Evolutionary conservation across 495 filamentous ascomycete genomes (phyloP).

Genomic region (Lichenothelia convexa): DNA sequence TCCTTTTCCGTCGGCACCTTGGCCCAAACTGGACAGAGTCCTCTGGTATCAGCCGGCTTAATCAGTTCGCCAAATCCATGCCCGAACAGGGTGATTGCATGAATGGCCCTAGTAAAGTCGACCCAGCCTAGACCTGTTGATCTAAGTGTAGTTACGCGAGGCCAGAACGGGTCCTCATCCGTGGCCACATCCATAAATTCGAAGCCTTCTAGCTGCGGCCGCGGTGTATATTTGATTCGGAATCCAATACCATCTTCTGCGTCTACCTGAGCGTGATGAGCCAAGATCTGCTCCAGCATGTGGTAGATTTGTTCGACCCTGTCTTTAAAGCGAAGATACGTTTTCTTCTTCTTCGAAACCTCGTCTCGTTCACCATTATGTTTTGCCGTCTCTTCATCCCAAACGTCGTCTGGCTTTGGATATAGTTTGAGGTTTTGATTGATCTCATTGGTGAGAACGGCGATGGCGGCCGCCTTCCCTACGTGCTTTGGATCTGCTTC

Average conservation of each 20-base stretch:
- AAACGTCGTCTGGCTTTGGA: not conserved
- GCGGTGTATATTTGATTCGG: not conserved
- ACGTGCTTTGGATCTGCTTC: not conserved
- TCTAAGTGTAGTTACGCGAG: slow-evolving; percentile 13
- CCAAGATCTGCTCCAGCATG: not conserved
- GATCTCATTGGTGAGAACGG: not conserved
- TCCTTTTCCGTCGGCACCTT: slow-evolving; percentile 11
- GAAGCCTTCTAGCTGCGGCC: slow-evolving; percentile 18
- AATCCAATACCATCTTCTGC: not conserved
- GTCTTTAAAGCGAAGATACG: slow-evolving; percentile 8
- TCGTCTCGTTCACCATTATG: slow-evolving; percentile 1
- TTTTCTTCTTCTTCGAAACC: slow-evolving; percentile 5
- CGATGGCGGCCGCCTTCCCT: not conserved
- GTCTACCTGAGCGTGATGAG: not conserved
- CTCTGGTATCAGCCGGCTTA: slow-evolving; percentile 2
- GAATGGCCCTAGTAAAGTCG: slow-evolving; percentile 17
- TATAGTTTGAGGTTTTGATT: not conserved
- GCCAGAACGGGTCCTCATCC: slow-evolving; percentile 11
- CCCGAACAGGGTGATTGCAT: slow-evolving; percentile 21
- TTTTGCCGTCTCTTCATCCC: slow-evolving; percentile 1
- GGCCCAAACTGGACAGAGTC: slow-evolving; percentile 9
- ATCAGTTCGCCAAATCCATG: slow-evolving; percentile 21
- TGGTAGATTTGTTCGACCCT: slow-evolving; percentile 10
- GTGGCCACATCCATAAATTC: slow-evolving; percentile 19
- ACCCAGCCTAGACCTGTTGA: slow-evolving; percentile 19